A percentile compares a stretch with the other conserved stretches of the same genome.
These are phyloP conservation scores for Podila horticola DNA, from an alignment of 192 early-diverging fungal genomes.

Conservation along the genomic window DNA sequence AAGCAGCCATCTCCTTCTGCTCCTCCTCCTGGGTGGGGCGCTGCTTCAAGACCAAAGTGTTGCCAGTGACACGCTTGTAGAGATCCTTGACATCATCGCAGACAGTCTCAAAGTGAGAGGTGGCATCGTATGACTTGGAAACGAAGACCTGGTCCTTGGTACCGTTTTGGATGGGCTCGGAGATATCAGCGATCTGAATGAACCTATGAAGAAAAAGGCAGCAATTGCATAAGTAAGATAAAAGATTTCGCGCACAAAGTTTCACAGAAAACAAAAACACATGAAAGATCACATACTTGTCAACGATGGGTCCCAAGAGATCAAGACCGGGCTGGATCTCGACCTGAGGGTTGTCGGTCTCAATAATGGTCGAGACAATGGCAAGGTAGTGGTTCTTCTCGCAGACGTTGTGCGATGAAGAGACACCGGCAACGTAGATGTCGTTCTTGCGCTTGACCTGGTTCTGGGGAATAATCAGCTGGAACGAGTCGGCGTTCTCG, in stretches of 20 bases:
- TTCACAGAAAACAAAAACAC: not conserved
- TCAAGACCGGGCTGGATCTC: slow-evolving; percentile 91
- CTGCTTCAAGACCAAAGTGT: slow-evolving; percentile 81
- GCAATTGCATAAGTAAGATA: not conserved
- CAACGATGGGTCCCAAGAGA: slow-evolving; percentile 89
- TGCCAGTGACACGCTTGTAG: slow-evolving; percentile 84
- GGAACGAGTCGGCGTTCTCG: slow-evolving; percentile 85
- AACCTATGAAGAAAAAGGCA: slow-evolving; percentile 61
- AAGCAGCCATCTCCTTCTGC: slow-evolving; percentile 52
- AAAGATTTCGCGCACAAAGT: not conserved
- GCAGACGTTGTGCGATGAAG: slow-evolving; percentile 90
- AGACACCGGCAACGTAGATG: slow-evolving; percentile 95
- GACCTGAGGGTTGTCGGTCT: slow-evolving; percentile 89
- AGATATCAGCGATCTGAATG: slow-evolving; percentile 84
- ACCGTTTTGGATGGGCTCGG: slow-evolving; percentile 90
- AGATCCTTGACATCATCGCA: slow-evolving; percentile 96
- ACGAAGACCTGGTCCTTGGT: slow-evolving; percentile 86
- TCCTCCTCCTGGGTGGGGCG: slow-evolving; percentile 67
- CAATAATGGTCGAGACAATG: slow-evolving; percentile 97
- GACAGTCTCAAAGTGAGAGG: slow-evolving; percentile 98
- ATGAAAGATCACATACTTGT: slow-evolving; percentile 68
- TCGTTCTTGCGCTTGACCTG: slow-evolving; percentile 95
- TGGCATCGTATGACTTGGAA: slow-evolving; percentile 97
- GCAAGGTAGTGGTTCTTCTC: slow-evolving; percentile 89
- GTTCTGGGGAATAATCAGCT: slow-evolving; percentile 98